A percentile compares a stretch with the other conserved stretches of the same genome.
Conservation (phyloP, 163 green algal genomes). For the Chloroidium sp. region DNA sequence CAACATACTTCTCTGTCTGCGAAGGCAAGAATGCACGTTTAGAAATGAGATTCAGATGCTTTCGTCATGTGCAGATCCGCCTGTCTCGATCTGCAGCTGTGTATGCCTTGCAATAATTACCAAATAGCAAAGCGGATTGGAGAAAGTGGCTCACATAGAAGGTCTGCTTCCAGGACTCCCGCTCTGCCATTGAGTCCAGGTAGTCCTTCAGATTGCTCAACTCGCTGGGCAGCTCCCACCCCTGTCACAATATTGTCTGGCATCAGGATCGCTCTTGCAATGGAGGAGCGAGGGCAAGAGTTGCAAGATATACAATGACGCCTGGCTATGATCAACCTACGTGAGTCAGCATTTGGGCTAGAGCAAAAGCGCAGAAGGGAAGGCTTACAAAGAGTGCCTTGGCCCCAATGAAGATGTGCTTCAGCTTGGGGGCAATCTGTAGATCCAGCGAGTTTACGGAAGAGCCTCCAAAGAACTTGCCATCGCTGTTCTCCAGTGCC, state of each 20-base stretch:
- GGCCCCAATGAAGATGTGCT: slow-evolving; percentile 9
- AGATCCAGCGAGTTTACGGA: slow-evolving; percentile 9
- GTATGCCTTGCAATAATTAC: no score
- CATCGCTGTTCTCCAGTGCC: slow-evolving; percentile 5
- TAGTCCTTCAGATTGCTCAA: slow-evolving; percentile 6
- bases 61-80: no score
- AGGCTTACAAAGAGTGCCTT: background rate
- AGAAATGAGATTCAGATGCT: no score
- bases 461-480: slow-evolving; percentile 13
- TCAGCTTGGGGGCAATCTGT: slow-evolving; percentile 17
- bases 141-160: slow-evolving; percentile 1
- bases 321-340: background rate
- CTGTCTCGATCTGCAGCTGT: no score
- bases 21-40: no score
- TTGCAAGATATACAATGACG: background rate
- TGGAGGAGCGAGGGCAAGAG: background rate
- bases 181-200: slow-evolving; percentile 13
- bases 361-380: background rate
- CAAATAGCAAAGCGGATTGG: no score
- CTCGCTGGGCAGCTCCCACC: slow-evolving; percentile 4
- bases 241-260: background rate
- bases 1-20: slow-evolving; percentile 17
- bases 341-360: no score
- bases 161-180: slow-evolving; percentile 17
- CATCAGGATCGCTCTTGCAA: background rate